Evolutionary conservation across 2,329 filamentous ascomycete genomes (phyloP), one percentile per base, ranked within the genome.

Genomic region (Talaromyces sp.): DNA sequence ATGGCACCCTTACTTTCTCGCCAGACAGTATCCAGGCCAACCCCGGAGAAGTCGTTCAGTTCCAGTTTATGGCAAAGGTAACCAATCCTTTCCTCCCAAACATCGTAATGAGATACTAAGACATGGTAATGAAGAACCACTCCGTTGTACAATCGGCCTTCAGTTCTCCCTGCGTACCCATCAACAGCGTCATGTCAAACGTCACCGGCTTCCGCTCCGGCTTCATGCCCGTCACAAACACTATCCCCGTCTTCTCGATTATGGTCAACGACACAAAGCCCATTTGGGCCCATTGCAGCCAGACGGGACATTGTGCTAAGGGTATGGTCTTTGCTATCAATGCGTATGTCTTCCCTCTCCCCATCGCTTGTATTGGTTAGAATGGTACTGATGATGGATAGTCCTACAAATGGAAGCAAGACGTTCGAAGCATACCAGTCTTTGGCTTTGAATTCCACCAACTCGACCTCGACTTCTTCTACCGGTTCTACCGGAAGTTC

Each of bases 241-340:
- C 77, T 67, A 80, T 76, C 64, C 87, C 90, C 37, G 88, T 88
- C 62, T 94, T 88, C 79, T 91, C 89, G 68, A 82, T 93, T 72
- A 83, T 83, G 77, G 80, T 94, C 77, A 88, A 87, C 72, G 83
- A 86, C 76, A 85, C 83, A 54, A 88, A 84, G 66, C 90, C 91
- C 49, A 81, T 92, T 68, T 94, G 91, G 90, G 79, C 91, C 68
- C 93, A 89, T 83, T 94, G 91, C 80, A 87, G 87, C 35, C 89
- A 92, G 77, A 88, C 74, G 47, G 85, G 83, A 73, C 91, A 94
- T 79, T 94, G 91, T 78, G 85, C 91, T 75, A 79, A 75, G 62
- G 89, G 90, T 67, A 92, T 92, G 89, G 83, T 84, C 64, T 89
- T 91, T 82, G 89, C 90, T 45, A 87, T 92, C 74, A 92, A 92